Base-by-base conservation (phyloP, 148 eudicot species). In the Simmondsia chinensis region DNA sequence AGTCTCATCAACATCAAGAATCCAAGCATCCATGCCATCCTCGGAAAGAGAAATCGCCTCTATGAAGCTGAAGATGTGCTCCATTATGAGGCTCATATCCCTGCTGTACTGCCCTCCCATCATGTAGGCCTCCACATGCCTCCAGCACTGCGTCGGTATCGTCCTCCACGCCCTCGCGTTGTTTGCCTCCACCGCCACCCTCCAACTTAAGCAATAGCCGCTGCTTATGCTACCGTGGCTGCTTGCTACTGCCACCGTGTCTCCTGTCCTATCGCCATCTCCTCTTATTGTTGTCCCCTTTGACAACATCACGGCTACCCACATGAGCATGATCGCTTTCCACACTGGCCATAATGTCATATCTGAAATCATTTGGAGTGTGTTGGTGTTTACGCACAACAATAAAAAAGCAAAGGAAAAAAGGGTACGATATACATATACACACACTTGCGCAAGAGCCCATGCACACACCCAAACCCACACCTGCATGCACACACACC, bases 1-100 rank as follows among this genome's bases (percentile, higher is more conserved):
- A 31, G 95, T 81, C 21, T 86, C 95, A 27, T 86, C 95, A 3
- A 86, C 62, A 43, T 86, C 95, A 7, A 86, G 60, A 20, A 86
- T 56, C 95, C 95, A 86, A 56, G 91, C 91, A 48, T 82, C 83
- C 2, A 61, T 46, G 0, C 73, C 89, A 52, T 80, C 94, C 13
- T 35, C 42, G 2, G 51, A 23, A 3, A 70, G 39, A 3, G 40
- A n/a, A 2, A 86, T 47, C 5, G 26, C 34, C 39, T 73, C 78
- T 16, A 82, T 13, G 46, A 81, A 82, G 15, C 26, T 40, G 37
- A 21, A 27, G 3, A 82, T 66, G 21, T 59, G 52, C 2, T 86
- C 81, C 1, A 75, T 46, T 9, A 75, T 50, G 43, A 81, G 62
- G 44, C 36, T 56, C 0, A 82, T 33, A 34, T 86, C 95, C 9